A percentile compares a stretch with the other conserved stretches of the same genome.
These are phyloP conservation scores for Ganoderma sinense DNA, from an alignment of 1,284 basidiomycete species.

Conservation along the genomic window DNA sequence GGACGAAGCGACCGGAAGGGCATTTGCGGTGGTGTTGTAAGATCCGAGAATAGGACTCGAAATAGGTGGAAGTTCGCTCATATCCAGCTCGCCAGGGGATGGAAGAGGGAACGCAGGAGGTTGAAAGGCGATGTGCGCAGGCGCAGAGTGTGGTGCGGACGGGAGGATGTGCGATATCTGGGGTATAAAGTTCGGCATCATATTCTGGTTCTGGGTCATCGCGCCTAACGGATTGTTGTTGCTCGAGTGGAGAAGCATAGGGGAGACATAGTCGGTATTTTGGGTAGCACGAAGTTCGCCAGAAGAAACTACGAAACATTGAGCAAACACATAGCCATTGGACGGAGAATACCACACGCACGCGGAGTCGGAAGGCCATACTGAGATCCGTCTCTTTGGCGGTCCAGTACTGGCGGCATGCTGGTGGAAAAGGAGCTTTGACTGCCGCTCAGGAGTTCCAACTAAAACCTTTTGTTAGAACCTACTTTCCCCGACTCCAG, in stretches of 20 bases:
- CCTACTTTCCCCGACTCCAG: not conserved
- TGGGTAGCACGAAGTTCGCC: constrained; percentile 70
- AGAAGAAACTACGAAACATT: constrained; percentile 56
- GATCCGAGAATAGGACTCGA: constrained; percentile 81
- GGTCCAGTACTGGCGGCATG: constrained; percentile 43
- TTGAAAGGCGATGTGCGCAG: constrained; percentile 68
- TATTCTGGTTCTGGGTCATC: constrained; percentile 45
- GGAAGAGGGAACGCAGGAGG: constrained; percentile 43
- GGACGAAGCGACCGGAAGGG: constrained; percentile 1
- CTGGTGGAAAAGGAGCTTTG: constrained; percentile 44
- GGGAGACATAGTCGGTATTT: constrained; percentile 67
- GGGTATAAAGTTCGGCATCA: constrained; percentile 34
- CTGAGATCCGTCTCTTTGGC: constrained; percentile 50
- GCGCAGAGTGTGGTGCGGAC: constrained; percentile 57
- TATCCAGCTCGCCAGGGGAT: constrained; percentile 63
- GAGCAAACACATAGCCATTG: constrained; percentile 1
- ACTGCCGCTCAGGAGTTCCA: constrained; percentile 71
- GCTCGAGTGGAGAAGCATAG: constrained; percentile 57
- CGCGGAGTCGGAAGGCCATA: constrained; percentile 78
- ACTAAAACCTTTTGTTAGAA: constrained; percentile 48
- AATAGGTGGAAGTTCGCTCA: constrained; percentile 72
- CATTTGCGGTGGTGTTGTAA: constrained; percentile 41
- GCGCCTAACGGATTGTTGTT: constrained; percentile 22
- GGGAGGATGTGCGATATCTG: constrained; percentile 42
- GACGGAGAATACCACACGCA: constrained; percentile 42